Evolutionary conservation across 1,139 yeast species (phyloP), one percentile per base, ranked within the genome.

Genomic region (Yamadazyma sp.): DNA sequence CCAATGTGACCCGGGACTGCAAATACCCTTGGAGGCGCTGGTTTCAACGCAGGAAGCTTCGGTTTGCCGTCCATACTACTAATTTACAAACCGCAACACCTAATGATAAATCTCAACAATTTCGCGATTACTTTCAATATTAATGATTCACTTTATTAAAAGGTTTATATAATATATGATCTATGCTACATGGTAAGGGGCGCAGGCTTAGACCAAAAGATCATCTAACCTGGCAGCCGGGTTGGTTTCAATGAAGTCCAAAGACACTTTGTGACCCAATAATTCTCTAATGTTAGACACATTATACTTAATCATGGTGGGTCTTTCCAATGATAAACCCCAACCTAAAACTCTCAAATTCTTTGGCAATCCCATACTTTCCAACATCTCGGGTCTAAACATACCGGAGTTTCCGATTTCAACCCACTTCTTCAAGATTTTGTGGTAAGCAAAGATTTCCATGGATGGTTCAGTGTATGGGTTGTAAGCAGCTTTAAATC

Each of bases 381-480:
- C 96, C 62, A 94, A 77, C 99, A 94, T 94, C 67, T 94, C 99
- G 17, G 99, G 98, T 70, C 99, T 82, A 76, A 94, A 94, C 96
- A 94, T 86, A 64, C 98, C 99, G 17, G 97, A 88, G 74, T 94
- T 94, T 64, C 99, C 99, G 58, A 94, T 90, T 73, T 94, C 99
- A 47, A 94, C 98, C 98, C 98, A 94, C 64, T 89, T 92, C 56
- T 78, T 83, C 55, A 94, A 77, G 34, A 96, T 97, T 55, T 82
- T 82, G 68, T 94, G 99, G 84, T 88, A 92, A 41, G 97, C 94
- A 65, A 85, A 94, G 53, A 94, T 92, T 71, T 94, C 99, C 81
- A 94, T 79, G 13, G 96, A 86, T 44, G 99, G 99, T 67, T 94
- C 99, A 45, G 98, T 94, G 77, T 94, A 94, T 41, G 98, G 98